These are phyloP conservation scores for Scytalidium lignicola DNA, from an alignment of 2,329 filamentous ascomycete species.

Conservation along the genomic window DNA sequence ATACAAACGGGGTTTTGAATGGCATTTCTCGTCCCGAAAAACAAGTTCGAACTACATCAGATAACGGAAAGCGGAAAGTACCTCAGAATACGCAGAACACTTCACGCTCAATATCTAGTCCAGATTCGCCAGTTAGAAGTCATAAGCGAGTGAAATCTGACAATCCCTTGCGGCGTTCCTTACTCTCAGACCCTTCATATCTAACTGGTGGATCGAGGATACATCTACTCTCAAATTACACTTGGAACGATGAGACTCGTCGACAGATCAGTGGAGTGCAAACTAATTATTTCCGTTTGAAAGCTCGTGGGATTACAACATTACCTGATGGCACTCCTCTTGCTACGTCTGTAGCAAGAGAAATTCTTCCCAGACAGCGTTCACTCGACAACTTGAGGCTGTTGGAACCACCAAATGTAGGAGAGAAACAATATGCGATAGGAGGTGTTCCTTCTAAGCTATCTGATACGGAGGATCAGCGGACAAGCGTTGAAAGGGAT, in stretches of 20 bases:
- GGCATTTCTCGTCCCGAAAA: not conserved
- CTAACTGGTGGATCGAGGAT: slow-evolving; percentile 25
- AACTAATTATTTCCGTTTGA: slow-evolving; percentile 30
- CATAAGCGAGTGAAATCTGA: slow-evolving; percentile 19
- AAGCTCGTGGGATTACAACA: slow-evolving; percentile 28
- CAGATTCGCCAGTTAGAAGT: slow-evolving; percentile 12
- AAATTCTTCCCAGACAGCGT: slow-evolving; percentile 17
- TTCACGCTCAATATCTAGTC: slow-evolving; percentile 9
- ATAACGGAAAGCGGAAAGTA: not conserved
- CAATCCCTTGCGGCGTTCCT: slow-evolving; percentile 20
- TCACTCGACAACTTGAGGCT: slow-evolving; percentile 21
- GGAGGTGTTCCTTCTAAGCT: slow-evolving; percentile 19
- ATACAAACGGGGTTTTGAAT: not conserved
- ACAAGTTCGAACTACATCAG: not conserved
- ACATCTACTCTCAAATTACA: slow-evolving; percentile 21
- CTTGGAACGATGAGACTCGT: slow-evolving; percentile 14
- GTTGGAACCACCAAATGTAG: slow-evolving; percentile 11
- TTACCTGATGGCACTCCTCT: slow-evolving; percentile 24
- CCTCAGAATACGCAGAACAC: slow-evolving; percentile 7
- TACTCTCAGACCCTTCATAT: slow-evolving; percentile 26
- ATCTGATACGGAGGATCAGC: slow-evolving; percentile 1
- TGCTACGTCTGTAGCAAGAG: slow-evolving; percentile 22
- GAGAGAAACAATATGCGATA: slow-evolving; percentile 6
- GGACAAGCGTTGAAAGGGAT: slow-evolving; percentile 6
- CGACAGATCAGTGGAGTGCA: slow-evolving; percentile 26